Evolutionary conservation across 2,329 filamentous ascomycete genomes (phyloP).

Genomic region (Tolypocladium album): DNA sequence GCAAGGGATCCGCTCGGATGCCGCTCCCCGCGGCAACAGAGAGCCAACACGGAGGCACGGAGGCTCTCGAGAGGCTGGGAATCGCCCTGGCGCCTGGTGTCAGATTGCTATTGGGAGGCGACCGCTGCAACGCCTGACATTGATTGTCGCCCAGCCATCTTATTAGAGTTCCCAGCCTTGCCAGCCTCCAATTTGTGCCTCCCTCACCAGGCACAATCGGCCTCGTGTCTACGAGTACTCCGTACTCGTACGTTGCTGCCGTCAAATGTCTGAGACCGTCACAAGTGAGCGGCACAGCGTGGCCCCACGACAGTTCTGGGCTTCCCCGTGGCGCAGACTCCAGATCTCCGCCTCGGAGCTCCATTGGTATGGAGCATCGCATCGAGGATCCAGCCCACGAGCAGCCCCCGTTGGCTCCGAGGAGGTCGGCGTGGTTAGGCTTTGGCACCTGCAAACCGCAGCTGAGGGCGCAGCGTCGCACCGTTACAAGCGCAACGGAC

Average conservation of each 20-base stretch:
- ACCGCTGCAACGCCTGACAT: not conserved
- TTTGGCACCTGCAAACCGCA: not conserved
- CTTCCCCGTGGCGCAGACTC: not conserved
- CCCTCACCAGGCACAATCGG: not conserved
- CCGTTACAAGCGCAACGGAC: not conserved
- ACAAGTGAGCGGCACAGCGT: not conserved
- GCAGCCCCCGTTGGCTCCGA: not conserved
- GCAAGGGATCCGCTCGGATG: not conserved
- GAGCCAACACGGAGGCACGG: not conserved
- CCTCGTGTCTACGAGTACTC: not conserved
- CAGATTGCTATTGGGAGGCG: not conserved
- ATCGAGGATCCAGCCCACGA: not conserved
- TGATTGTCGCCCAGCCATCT: not conserved
- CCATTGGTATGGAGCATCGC: not conserved
- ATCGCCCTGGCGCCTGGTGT: not conserved
- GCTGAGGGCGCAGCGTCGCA: not conserved
- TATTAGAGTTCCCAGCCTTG: not conserved
- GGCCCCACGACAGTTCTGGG: not conserved
- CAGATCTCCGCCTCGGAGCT: not conserved
- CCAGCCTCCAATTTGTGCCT: not conserved
- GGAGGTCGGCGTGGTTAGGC: not conserved
- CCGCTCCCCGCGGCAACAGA: not conserved
- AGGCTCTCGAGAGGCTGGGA: not conserved
- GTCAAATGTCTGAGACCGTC: not conserved
- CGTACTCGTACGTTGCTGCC: not conserved